phyloP scores from a whole-genome alignment of 2,329 filamentous ascomycete species.

The Epichloe coenophiala region DNA sequence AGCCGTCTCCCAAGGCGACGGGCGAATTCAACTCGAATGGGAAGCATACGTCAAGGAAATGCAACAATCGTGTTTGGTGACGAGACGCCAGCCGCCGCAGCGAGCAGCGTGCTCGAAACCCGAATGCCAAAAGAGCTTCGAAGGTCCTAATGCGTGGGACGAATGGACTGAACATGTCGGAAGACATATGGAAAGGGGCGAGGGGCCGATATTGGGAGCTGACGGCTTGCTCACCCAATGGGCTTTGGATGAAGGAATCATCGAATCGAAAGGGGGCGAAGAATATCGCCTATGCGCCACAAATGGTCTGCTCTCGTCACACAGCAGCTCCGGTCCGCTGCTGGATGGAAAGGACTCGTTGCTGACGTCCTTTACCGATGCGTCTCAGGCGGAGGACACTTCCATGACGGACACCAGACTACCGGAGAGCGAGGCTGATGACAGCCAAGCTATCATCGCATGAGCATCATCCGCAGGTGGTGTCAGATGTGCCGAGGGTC shows the following conservation, averaged over 20 bases:
- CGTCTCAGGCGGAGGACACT: conserved; percentile 11
- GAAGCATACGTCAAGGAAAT: conserved; percentile 54
- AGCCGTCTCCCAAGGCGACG: conserved; percentile 41
- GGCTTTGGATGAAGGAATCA: conserved; percentile 51
- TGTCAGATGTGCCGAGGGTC: neutral
- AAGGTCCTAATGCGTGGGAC: conserved; percentile 67
- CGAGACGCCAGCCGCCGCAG: conserved; percentile 55
- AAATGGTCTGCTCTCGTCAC: conserved; percentile 13
- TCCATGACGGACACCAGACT: conserved; percentile 12
- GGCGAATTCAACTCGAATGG: conserved; percentile 48
- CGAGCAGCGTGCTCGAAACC: conserved; percentile 56
- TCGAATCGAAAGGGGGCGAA: conserved; percentile 41
- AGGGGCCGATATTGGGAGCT: conserved; percentile 42
- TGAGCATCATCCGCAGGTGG: neutral
- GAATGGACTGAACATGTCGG: conserved; percentile 88
- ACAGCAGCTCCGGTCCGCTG: conserved; percentile 4
- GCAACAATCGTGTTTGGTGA: conserved; percentile 60
- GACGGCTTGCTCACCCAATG: conserved; percentile 45
- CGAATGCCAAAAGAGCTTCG: conserved; percentile 60
- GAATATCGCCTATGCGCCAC: conserved; percentile 36
- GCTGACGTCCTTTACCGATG: conserved; percentile 7
- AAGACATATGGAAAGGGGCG: conserved; percentile 71
- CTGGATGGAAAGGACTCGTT: conserved; percentile 16
- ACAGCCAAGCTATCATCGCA: neutral
- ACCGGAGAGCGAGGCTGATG: conserved; percentile 12